Evolutionary conservation across 2,329 filamentous ascomycete genomes (phyloP).

Genomic region (Beauveria pseudobassiana): DNA sequence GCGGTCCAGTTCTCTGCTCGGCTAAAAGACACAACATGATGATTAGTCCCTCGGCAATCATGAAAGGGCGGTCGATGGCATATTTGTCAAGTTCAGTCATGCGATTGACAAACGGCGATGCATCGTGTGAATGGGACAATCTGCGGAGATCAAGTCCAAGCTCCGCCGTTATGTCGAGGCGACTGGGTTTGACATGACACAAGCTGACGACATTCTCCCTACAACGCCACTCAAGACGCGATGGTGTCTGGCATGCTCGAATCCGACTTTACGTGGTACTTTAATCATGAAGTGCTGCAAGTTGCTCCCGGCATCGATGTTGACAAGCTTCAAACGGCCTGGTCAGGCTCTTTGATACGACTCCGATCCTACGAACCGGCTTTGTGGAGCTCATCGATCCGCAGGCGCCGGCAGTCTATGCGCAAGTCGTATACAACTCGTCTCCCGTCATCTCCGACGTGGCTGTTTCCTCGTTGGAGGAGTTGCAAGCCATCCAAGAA

Average conservation of each 20-base stretch:
- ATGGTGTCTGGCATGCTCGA: conserved; percentile 77
- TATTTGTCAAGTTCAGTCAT: conserved; percentile 27
- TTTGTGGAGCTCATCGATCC: conserved; percentile 63
- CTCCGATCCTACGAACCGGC: conserved; percentile 67
- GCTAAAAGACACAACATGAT: conserved; percentile 52
- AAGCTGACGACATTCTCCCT: conserved; percentile 57
- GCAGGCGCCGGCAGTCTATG: conserved; percentile 41
- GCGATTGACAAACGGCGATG: conserved; percentile 9
- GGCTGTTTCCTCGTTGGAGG: conserved; percentile 22
- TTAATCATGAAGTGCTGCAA: conserved; percentile 73
- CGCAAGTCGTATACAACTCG: conserved; percentile 37
- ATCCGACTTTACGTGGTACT: conserved; percentile 69
- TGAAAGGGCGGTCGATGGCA: conserved; percentile 65
- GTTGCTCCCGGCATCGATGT: conserved; percentile 49
- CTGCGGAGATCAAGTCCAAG: not conserved
- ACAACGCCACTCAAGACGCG: conserved; percentile 80
- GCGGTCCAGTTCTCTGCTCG: conserved; percentile 74
- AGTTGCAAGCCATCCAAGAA: conserved; percentile 24
- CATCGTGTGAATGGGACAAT: not conserved
- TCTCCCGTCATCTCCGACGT: conserved; percentile 16
- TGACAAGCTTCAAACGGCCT: conserved; percentile 50
- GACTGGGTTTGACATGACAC: not conserved
- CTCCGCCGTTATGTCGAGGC: not conserved
- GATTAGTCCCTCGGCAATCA: conserved; percentile 67
- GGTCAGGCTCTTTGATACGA: conserved; percentile 50